Evolutionary conservation across 192 early-diverging fungal genomes (phyloP), one percentile per base, ranked within the genome.

Genomic region (Chytriomyces sp.): DNA sequence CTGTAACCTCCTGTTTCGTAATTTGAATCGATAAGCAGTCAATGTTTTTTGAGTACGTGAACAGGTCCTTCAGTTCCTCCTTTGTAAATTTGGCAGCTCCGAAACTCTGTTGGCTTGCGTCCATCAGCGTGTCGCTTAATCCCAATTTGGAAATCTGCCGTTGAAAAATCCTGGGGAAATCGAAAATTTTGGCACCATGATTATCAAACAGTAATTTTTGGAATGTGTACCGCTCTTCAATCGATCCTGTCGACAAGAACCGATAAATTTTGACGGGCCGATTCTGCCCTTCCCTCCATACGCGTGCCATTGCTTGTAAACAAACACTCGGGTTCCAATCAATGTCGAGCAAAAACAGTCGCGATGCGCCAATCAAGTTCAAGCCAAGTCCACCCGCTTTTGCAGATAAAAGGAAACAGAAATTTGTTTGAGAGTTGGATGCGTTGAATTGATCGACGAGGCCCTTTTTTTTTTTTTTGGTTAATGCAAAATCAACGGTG

Each of bases 321-420:
- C 72, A 50, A 4, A 68, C 53, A 28, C 45, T 67, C 5, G 77
- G 82, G 70, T 89, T 89, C 89, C 88, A 91, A 50, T 91, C 89
- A 57, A 81, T 83, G 66, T 89, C 88, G 59, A 84, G 82, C 35
- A 86, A 65, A 4, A 89, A 85, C 63, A 89, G 72, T 7, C 85
- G 77, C 16, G 85, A 84, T 0, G 85, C 91, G 10, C 86, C 87
- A 0, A 90, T 82, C 35, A 91, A 80, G 49, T 92, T 92, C 43
- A 89, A 71, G 0, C 89, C 89, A 6, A 88, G 69, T 9, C 89
- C 90, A 45, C 87, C 90, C 63, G 83, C 84, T 89, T 91, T 64
- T 80, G 79, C 66, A 87, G 71, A 68, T 84, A 88, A 7, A 86
- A 69, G 76, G 89, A 81, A 84, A 47, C 62, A 23, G 45, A 72